Evolutionary conservation across 352 stramenopile species (phyloP).

Genomic region (Pythium aquatile): DNA sequence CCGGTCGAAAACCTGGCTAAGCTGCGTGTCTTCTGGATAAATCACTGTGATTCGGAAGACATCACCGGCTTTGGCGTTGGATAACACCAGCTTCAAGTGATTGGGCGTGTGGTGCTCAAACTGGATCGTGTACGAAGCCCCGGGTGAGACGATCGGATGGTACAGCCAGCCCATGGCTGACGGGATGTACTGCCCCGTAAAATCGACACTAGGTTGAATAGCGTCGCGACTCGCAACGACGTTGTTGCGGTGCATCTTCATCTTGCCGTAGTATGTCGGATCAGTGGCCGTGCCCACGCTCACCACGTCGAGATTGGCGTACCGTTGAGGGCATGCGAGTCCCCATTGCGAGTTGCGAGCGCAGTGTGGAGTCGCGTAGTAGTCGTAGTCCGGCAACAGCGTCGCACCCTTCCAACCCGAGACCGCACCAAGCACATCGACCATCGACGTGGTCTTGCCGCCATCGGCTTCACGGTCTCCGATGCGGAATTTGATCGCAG

Average conservation of each 20-base stretch:
- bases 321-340: conserved; percentile 38
- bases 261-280: conserved; percentile 22
- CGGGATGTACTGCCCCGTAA: conserved; percentile 39
- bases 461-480: conserved; percentile 32
- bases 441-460: conserved; percentile 33
- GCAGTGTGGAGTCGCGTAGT: conserved; percentile 30
- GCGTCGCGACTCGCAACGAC: conserved; percentile 7
- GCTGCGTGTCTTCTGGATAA: conserved; percentile 27
- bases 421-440: conserved; percentile 30
- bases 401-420: conserved; percentile 22
- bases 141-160: conserved; percentile 36
- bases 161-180: conserved; percentile 36
- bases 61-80: conserved; percentile 25
- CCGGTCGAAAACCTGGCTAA: conserved; percentile 24
- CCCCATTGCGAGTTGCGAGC: conserved; percentile 17
- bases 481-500: conserved; percentile 26
- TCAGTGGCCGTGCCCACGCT: conserved; percentile 25
- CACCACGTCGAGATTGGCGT: conserved; percentile 41
- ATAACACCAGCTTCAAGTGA: conserved; percentile 28
- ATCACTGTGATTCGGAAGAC: conserved; percentile 27
- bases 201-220: not conserved
- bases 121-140: conserved; percentile 33
- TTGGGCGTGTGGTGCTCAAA: conserved; percentile 30
- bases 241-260: conserved; percentile 33
- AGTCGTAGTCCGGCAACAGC: conserved; percentile 36